Evolutionary conservation across 2,329 filamentous ascomycete species (phyloP).

Genomic region (Sarocladium brachiariae): DNA sequence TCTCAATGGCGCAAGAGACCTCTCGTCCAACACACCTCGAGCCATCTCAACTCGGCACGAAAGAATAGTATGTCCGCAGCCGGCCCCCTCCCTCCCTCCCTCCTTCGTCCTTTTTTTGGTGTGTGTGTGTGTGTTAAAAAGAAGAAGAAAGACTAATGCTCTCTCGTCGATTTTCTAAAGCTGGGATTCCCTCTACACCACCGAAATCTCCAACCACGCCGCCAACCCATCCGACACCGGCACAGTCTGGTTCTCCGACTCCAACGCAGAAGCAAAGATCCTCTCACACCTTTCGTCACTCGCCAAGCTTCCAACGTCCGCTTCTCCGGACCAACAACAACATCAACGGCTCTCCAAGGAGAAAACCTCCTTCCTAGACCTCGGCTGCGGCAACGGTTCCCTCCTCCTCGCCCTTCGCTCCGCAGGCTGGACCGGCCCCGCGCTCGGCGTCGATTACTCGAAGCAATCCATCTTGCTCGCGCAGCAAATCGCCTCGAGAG

Average conservation of each 20-base stretch:
- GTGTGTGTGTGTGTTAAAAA: too few relatives aligned
- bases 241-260: slow-evolving; percentile 95
- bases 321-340: neutral
- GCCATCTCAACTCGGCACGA: slow-evolving; percentile 76
- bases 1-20: slow-evolving; percentile 6
- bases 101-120: too few relatives aligned
- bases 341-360: slow-evolving; percentile 13
- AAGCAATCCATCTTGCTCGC: slow-evolving; percentile 68
- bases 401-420: slow-evolving; percentile 76
- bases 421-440: slow-evolving; percentile 53
- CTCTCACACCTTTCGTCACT: slow-evolving; percentile 54
- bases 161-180: too few relatives aligned
- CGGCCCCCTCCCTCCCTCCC: slow-evolving; percentile 10
- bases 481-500: slow-evolving; percentile 45
- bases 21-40: slow-evolving; percentile 58
- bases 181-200: slow-evolving; percentile 69
- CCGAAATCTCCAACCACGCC: slow-evolving; percentile 64
- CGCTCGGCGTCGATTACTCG: slow-evolving; percentile 89
- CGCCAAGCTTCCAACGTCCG: slow-evolving; percentile 11
- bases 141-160: neutral
- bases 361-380: slow-evolving; percentile 64
- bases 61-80: slow-evolving; percentile 63
- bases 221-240: slow-evolving; percentile 71
- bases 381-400: slow-evolving; percentile 92
- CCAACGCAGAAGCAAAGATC: slow-evolving; percentile 77